These are phyloP conservation scores for Piloderma croceum DNA, from an alignment of 768 basidiomycete genomes.

Conservation along the genomic window DNA sequence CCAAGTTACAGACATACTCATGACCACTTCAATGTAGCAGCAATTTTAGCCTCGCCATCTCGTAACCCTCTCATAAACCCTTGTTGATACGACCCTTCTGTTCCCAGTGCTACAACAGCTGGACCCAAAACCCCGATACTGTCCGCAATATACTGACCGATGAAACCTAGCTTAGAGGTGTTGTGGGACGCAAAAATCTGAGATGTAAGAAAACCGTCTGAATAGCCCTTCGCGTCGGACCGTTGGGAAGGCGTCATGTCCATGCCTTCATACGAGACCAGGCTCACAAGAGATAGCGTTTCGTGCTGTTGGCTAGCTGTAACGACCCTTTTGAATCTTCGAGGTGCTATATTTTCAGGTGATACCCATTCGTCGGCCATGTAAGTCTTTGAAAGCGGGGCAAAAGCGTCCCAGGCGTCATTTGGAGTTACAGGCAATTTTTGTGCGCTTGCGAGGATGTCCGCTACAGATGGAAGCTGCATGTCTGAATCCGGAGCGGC, in stretches of 20 bases:
- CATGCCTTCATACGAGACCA: neutral
- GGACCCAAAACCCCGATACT: slow-evolving; percentile 33
- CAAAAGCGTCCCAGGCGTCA: neutral
- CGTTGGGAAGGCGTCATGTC: neutral
- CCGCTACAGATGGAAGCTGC: slow-evolving; percentile 10
- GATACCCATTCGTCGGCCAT: neutral
- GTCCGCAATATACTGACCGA: slow-evolving; percentile 54
- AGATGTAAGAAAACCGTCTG: slow-evolving; percentile 53
- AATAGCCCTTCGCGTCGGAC: slow-evolving; percentile 40
- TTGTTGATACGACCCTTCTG: slow-evolving; percentile 38
- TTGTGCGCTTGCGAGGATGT: slow-evolving; percentile 4
- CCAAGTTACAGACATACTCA: too few species aligned
- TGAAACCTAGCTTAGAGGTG: slow-evolving; percentile 53
- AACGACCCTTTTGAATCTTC: neutral
- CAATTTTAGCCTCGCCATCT: slow-evolving; percentile 33
- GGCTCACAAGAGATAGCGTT: slow-evolving; percentile 18
- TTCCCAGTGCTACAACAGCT: slow-evolving; percentile 29
- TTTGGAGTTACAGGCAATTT: neutral
- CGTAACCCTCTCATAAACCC: slow-evolving; percentile 46
- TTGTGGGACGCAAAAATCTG: slow-evolving; percentile 46
- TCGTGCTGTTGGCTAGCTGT: slow-evolving; percentile 8
- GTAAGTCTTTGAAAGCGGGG: neutral
- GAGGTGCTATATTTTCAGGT: neutral
- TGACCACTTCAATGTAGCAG: neutral
- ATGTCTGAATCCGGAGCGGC: slow-evolving; percentile 17